Conservation (phyloP, 768 basidiomycete genomes). For the Suillus americanus region DNA sequence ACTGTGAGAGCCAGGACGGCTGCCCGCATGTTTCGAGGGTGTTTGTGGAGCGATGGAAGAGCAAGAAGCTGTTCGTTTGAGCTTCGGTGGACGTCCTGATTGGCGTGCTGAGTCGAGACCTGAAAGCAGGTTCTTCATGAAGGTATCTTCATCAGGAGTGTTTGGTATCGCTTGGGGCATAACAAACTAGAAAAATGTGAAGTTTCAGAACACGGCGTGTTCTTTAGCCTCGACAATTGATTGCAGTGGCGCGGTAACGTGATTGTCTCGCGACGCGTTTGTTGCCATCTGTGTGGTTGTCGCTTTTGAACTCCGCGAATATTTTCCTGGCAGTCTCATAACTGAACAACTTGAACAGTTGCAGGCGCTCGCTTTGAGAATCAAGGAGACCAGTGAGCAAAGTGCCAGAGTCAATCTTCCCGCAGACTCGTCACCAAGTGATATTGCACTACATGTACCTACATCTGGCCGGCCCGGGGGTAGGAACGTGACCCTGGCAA, state of each 20-base stretch:
- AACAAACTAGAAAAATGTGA: background rate
- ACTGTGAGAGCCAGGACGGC: constrained; percentile 11
- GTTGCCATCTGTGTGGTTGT: background rate
- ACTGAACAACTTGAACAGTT: background rate
- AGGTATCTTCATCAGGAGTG: constrained; percentile 51
- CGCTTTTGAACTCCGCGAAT: constrained; percentile 4
- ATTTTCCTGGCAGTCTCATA: background rate
- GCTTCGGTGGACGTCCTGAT: constrained; percentile 29
- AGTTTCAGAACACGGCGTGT: background rate
- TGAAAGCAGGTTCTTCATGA: constrained; percentile 54
- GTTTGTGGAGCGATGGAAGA: constrained; percentile 1
- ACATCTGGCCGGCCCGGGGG: background rate
- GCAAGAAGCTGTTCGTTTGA: constrained; percentile 7
- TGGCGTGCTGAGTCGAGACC: constrained; percentile 46
- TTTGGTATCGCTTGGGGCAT: constrained; percentile 39
- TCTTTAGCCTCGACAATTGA: background rate
- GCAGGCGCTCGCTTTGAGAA: background rate
- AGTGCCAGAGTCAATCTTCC: no score
- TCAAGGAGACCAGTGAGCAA: background rate
- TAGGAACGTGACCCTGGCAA: background rate
- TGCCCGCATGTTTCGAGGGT: constrained; percentile 18
- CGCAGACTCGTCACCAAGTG: background rate
- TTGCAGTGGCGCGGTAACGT: background rate
- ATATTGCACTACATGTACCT: background rate
- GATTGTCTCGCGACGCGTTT: constrained; percentile 9